phyloP scores from a whole-genome alignment of 1,284 basidiomycete genomes.

The Serendipita sp. region DNA sequence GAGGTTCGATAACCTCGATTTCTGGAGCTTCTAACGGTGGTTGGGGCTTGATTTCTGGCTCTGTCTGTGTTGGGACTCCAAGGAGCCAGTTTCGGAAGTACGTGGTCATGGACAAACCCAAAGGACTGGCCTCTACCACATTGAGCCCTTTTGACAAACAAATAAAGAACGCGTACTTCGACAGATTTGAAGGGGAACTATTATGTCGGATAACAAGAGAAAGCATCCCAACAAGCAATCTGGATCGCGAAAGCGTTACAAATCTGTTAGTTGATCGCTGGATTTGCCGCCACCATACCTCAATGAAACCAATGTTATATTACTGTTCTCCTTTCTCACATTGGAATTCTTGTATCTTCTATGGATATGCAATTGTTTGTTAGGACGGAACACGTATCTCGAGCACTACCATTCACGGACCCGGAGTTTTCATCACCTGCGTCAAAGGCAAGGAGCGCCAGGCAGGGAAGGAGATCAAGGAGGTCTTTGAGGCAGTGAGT shows the following conservation, averaged over 20 bases:
- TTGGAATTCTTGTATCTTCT: too few relatives aligned
- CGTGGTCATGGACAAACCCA: constrained; percentile 12
- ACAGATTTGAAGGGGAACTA: constrained; percentile 21
- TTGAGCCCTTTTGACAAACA: constrained; percentile 21
- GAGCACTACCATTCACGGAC: neutral
- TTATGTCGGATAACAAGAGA: neutral
- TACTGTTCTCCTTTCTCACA: too few relatives aligned
- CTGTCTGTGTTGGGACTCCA: constrained; percentile 5
- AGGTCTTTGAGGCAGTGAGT: neutral
- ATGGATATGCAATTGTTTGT: neutral
- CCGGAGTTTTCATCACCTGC: neutral
- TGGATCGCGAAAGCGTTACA: neutral
- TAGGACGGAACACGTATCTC: neutral
- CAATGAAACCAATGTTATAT: too few relatives aligned
- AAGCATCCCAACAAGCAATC: neutral
- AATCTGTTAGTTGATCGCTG: neutral
- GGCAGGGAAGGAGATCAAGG: neutral
- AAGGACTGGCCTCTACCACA: constrained; percentile 13
- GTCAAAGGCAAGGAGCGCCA: constrained; percentile 1
- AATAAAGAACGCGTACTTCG: constrained; percentile 22
- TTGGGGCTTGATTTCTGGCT: neutral
- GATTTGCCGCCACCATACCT: neutral
- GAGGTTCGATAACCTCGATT: constrained; percentile 22
- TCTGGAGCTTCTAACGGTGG: neutral
- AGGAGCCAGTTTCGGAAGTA: constrained; percentile 14